Evolutionary conservation across 202 grass and related monocot species (phyloP).

Genomic region (Bolboschoenoplectus hybrid): DNA sequence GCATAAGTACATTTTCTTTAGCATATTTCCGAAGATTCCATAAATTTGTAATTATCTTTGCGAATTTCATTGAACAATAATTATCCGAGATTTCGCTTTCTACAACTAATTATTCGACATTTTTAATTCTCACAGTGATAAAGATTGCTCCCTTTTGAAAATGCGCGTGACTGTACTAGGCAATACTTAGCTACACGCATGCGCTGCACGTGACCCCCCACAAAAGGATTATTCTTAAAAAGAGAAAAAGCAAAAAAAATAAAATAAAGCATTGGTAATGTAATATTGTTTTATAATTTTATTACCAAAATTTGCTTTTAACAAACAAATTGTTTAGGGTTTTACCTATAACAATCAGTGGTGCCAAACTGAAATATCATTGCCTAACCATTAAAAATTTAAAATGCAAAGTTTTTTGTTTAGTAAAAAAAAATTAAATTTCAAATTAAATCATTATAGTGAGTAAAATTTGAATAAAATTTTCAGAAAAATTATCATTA

Average conservation of each 20-base stretch:
- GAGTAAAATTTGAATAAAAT: no score
- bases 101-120: not conserved
- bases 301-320: not conserved
- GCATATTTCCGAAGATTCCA: constrained; percentile 8
- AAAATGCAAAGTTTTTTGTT: no score
- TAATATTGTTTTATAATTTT: not conserved
- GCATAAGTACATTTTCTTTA: not conserved
- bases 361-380: not conserved
- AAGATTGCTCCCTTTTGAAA: not conserved
- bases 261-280: not conserved
- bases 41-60: not conserved
- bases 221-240: constrained; percentile 10
- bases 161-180: not conserved
- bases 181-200: not conserved
- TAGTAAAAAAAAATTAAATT: no score
- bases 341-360: constrained; percentile 12
- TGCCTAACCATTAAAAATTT: not conserved
- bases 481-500: no score
- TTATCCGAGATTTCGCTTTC: not conserved
- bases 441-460: not conserved
- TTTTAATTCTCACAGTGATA: not conserved
- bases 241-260: not conserved
- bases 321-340: not conserved
- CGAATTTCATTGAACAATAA: not conserved
- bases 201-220: constrained; percentile 10